Evolutionary conservation across 164 flowering plant species (phyloP).

Genomic region (Aristolochia fimbriata): DNA sequence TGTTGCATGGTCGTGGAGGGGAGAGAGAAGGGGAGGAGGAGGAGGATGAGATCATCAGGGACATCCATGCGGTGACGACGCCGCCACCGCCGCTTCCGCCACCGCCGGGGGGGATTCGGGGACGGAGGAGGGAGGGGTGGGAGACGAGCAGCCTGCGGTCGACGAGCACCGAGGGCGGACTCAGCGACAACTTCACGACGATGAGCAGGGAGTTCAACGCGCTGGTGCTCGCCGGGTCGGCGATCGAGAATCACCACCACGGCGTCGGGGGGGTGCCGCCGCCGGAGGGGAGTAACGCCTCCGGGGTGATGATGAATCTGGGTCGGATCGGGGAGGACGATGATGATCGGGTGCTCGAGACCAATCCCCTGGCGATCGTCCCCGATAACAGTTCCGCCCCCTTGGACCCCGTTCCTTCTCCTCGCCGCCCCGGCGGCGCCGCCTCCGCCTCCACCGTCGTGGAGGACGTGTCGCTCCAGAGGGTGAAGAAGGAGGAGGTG

Average conservation of each 20-base stretch:
- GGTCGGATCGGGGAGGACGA: slow-evolving; percentile 7
- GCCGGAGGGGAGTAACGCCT: background rate
- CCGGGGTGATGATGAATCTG: background rate
- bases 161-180: slow-evolving; percentile 28
- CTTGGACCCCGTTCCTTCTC: slow-evolving; percentile 19
- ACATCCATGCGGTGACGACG: slow-evolving; percentile 57
- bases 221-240: slow-evolving; percentile 31
- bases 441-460: background rate
- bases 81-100: slow-evolving; percentile 16
- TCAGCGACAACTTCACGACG: slow-evolving; percentile 23
- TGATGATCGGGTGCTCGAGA: slow-evolving; percentile 14
- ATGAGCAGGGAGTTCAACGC: slow-evolving; percentile 38
- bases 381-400: slow-evolving; percentile 20
- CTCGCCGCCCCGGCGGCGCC: slow-evolving; percentile 5
- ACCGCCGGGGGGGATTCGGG: background rate
- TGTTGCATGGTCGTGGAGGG: background rate
- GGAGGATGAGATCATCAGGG: slow-evolving; percentile 31
- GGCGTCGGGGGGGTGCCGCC: background rate
- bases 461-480: slow-evolving; percentile 36
- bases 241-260: slow-evolving; percentile 1
- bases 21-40: background rate
- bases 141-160: slow-evolving; percentile 45
- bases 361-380: slow-evolving; percentile 36
- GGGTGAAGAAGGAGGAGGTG: slow-evolving; percentile 83
- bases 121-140: slow-evolving; percentile 35